A percentile compares a stretch with the other conserved stretches of the same genome.
Conservation (phyloP, 225 moss, liverwort and hornwort genomes). For the Rhytidiadelphus loreus region DNA sequence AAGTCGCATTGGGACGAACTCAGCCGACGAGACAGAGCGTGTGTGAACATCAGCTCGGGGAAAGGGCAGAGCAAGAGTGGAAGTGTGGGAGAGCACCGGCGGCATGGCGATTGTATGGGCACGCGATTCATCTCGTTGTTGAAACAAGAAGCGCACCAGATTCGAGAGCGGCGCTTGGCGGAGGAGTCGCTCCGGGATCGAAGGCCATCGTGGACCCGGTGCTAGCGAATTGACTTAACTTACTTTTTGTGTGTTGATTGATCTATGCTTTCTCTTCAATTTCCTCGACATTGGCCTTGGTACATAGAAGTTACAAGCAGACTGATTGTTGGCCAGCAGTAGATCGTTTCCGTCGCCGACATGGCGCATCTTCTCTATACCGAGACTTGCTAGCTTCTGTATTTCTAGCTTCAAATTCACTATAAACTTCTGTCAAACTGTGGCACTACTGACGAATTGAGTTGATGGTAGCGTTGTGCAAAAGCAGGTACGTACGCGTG, state of each 20-base stretch:
- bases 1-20: conserved; percentile 1
- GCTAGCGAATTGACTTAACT: background rate
- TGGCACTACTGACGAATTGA: background rate
- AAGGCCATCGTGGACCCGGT: conserved; percentile 17
- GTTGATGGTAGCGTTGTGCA: background rate
- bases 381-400: background rate
- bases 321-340: background rate
- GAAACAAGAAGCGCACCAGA: conserved; percentile 44
- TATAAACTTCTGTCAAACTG: background rate
- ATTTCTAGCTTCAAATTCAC: background rate
- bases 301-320: background rate
- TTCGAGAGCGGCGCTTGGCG: conserved; percentile 42
- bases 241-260: background rate
- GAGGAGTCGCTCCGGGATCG: conserved; percentile 7
- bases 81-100: background rate
- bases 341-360: background rate
- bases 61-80: background rate
- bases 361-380: background rate
- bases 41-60: background rate
- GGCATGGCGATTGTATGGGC: conserved; percentile 17
- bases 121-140: conserved; percentile 47
- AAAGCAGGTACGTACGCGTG: background rate
- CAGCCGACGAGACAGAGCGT: background rate
- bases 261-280: background rate
- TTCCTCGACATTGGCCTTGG: background rate